Evolutionary conservation across 2,329 filamentous ascomycete genomes (phyloP).

Genomic region (Diaporthe amygdali): DNA sequence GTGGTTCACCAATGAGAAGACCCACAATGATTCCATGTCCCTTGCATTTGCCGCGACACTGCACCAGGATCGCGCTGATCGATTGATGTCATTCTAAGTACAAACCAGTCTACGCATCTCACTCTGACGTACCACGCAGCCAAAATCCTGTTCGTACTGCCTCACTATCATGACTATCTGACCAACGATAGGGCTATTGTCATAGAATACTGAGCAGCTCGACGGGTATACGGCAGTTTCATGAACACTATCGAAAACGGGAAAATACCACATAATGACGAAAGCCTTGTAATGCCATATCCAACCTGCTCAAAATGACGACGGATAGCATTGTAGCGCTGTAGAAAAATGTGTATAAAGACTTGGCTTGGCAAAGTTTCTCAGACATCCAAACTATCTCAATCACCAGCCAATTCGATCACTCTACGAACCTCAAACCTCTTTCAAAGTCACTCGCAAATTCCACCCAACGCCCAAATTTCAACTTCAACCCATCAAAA

Average conservation of each 20-base stretch:
- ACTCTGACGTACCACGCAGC: slow-evolving; percentile 12
- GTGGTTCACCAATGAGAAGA: neutral
- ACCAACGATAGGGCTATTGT: neutral
- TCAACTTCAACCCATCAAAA: neutral
- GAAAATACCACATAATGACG: neutral
- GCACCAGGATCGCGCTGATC: neutral
- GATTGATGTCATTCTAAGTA: slow-evolving; percentile 19
- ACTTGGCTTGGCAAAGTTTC: neutral
- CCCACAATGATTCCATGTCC: slow-evolving; percentile 20
- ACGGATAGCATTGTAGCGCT: neutral
- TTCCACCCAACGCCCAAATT: neutral
- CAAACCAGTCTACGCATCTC: neutral
- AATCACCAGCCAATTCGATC: neutral
- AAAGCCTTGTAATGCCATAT: neutral
- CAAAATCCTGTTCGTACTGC: neutral
- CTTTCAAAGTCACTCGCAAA: neutral
- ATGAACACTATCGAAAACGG: neutral
- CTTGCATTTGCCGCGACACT: neutral
- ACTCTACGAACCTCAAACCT: neutral
- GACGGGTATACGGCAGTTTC: neutral
- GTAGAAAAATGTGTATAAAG: neutral
- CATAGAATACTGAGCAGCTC: neutral
- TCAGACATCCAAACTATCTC: neutral
- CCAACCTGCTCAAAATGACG: neutral
- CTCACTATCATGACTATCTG: neutral